Conservation (phyloP, 352 stramenopile genomes). For the Phytophthora podocarpi region DNA sequence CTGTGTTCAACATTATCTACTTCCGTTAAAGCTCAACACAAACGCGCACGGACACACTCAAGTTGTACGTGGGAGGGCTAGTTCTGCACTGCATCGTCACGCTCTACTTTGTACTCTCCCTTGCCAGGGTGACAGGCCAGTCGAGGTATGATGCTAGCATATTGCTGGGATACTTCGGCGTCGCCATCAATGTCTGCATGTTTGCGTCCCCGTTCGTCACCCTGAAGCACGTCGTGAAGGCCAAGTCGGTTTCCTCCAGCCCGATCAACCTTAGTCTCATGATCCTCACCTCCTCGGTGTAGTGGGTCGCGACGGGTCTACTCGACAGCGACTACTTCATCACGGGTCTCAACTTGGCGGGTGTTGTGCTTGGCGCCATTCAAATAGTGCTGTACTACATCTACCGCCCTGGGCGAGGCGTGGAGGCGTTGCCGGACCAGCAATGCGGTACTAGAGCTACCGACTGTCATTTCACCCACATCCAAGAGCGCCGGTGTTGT, state of each 20-base stretch:
- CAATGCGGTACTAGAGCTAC: slow-evolving; percentile 9
- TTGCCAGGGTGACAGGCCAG: slow-evolving; percentile 31
- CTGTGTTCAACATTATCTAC: slow-evolving; percentile 32
- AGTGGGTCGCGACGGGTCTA: slow-evolving; percentile 55
- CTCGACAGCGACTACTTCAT: slow-evolving; percentile 50
- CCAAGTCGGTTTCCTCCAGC: slow-evolving; percentile 49
- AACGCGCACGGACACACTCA: slow-evolving; percentile 7
- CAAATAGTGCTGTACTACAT: slow-evolving; percentile 58
- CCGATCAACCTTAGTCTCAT: slow-evolving; percentile 55
- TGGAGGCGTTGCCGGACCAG: not conserved
- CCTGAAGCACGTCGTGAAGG: slow-evolving; percentile 42
- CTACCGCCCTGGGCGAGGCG: slow-evolving; percentile 28
- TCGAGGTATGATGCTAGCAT: slow-evolving; percentile 10
- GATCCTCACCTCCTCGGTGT: slow-evolving; percentile 45
- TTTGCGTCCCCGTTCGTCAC: slow-evolving; percentile 57
- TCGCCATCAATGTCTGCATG: slow-evolving; percentile 39
- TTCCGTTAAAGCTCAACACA: slow-evolving; percentile 9
- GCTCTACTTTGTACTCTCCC: slow-evolving; percentile 41
- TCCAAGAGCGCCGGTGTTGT: slow-evolving; percentile 4
- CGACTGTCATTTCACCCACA: not conserved
- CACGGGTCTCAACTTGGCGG: slow-evolving; percentile 42
- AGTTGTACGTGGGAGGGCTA: slow-evolving; percentile 1
- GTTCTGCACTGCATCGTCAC: slow-evolving; percentile 24
- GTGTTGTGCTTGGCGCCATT: slow-evolving; percentile 35
- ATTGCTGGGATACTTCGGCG: slow-evolving; percentile 24